These are phyloP conservation scores for Aspergillus conjunctus DNA, from an alignment of 495 filamentous ascomycete species.

Conservation along the genomic window DNA sequence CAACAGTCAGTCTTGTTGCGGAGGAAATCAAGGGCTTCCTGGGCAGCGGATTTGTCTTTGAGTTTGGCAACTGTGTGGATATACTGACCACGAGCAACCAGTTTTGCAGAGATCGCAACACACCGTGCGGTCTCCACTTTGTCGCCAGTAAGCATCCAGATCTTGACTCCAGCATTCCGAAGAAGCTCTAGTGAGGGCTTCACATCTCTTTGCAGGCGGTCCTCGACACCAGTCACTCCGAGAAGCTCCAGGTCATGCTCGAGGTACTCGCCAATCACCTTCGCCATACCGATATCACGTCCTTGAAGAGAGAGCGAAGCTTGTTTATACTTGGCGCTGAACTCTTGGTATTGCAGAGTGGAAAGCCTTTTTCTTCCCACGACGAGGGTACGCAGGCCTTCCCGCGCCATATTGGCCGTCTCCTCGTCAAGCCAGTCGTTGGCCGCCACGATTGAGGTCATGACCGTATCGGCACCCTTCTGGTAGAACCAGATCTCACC, in stretches of 20 bases:
- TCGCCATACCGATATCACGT: conserved; percentile 79
- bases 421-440: conserved; percentile 99
- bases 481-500: conserved; percentile 98
- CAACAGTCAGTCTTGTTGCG: conserved; percentile 85
- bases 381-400: conserved; percentile 92
- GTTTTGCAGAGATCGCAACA: conserved; percentile 90
- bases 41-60: conserved; percentile 59
- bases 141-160: conserved; percentile 99
- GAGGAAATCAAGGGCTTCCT: conserved; percentile 84
- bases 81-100: conserved; percentile 93
- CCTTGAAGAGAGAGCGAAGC: conserved; percentile 77
- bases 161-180: conserved; percentile 97
- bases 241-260: conserved; percentile 89
- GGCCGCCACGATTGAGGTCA: conserved; percentile 87
- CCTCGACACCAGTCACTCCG: conserved; percentile 96
- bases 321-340: conserved; percentile 71
- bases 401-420: conserved; percentile 96
- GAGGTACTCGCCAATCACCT: conserved; percentile 75
- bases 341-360: conserved; percentile 73
- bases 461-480: conserved; percentile 97
- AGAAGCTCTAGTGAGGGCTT: conserved; percentile 93
- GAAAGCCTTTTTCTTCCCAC: conserved; percentile 86
- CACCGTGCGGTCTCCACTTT: conserved; percentile 98
- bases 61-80: conserved; percentile 91
- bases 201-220: conserved; percentile 92